Evolutionary conservation across 106 monocot species (phyloP).

Genomic region (Dendrobium officinale): DNA sequence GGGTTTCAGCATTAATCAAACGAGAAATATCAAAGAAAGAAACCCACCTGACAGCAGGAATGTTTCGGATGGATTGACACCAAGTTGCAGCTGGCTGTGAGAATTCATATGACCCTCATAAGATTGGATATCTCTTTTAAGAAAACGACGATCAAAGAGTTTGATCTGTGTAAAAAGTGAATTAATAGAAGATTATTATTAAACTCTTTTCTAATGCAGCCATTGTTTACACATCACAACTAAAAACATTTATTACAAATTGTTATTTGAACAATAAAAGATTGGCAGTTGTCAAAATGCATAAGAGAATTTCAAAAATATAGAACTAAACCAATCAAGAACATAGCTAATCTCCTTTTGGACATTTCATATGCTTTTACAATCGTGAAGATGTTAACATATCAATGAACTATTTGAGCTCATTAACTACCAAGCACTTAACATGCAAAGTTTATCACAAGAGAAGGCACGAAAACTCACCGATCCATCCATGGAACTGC

Average conservation of each 20-base stretch:
- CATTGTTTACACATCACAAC: background rate
- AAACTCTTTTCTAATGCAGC: background rate
- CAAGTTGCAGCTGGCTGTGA: slow-evolving; percentile 60
- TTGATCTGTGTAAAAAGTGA: slow-evolving; percentile 44
- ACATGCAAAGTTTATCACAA: background rate
- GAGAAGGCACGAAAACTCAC: slow-evolving; percentile 34
- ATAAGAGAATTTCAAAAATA: background rate
- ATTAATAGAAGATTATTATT: background rate
- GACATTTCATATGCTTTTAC: background rate
- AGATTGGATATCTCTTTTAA: slow-evolving; percentile 64
- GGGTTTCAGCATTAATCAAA: background rate
- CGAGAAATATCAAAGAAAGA: background rate
- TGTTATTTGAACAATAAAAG: background rate
- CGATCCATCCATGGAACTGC: slow-evolving; percentile 91
- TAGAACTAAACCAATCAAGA: background rate
- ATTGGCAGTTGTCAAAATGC: background rate
- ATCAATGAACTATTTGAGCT: background rate
- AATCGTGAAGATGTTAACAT: background rate
- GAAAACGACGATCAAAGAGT: slow-evolving; percentile 71
- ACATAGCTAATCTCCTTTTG: background rate
- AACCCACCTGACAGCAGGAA: slow-evolving; percentile 53
- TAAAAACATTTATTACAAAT: background rate
- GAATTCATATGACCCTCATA: slow-evolving; percentile 80
- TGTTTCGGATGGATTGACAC: slow-evolving; percentile 68
- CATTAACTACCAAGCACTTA: background rate